Evolutionary conservation across 2,329 filamentous ascomycete genomes (phyloP).

Genomic region (Aspergillus carbonarius): DNA sequence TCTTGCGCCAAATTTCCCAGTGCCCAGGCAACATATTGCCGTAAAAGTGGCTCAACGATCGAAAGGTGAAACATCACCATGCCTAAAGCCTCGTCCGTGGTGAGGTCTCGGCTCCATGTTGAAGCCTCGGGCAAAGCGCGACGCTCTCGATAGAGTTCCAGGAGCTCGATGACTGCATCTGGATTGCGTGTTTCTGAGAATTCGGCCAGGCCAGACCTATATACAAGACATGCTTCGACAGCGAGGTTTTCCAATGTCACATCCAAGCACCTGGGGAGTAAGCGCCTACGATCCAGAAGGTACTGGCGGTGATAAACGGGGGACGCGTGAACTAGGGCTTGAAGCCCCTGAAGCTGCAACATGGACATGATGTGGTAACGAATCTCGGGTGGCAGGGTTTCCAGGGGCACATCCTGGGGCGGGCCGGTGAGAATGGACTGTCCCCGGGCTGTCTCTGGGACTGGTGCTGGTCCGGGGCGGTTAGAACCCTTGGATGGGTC

Average conservation of each 20-base stretch:
- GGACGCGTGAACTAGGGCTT: not conserved
- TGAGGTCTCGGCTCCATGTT: not conserved
- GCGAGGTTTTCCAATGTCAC: not conserved
- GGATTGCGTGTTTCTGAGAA: not conserved
- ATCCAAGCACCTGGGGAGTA: not conserved
- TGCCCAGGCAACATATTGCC: conserved; percentile 8
- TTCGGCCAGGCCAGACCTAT: not conserved
- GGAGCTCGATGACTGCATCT: not conserved
- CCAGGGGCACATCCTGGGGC: not conserved
- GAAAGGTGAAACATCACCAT: conserved; percentile 13
- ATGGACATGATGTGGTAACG: not conserved
- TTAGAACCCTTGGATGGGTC: no score
- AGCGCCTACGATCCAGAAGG: not conserved
- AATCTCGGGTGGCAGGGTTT: not conserved
- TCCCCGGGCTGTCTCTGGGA: no score
- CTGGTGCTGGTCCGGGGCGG: no score
- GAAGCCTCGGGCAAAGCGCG: not conserved
- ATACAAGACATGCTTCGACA: conserved; percentile 11
- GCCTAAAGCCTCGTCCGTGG: not conserved
- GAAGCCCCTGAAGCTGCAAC: not conserved
- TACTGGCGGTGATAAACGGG: not conserved
- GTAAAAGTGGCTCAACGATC: conserved; percentile 15
- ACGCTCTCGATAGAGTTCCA: not conserved
- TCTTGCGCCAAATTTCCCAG: conserved; percentile 8
- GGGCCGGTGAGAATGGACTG: no score